These are phyloP conservation scores for Simplicillium sp. DNA, from an alignment of 2,329 filamentous ascomycete genomes.

Conservation along the genomic window DNA sequence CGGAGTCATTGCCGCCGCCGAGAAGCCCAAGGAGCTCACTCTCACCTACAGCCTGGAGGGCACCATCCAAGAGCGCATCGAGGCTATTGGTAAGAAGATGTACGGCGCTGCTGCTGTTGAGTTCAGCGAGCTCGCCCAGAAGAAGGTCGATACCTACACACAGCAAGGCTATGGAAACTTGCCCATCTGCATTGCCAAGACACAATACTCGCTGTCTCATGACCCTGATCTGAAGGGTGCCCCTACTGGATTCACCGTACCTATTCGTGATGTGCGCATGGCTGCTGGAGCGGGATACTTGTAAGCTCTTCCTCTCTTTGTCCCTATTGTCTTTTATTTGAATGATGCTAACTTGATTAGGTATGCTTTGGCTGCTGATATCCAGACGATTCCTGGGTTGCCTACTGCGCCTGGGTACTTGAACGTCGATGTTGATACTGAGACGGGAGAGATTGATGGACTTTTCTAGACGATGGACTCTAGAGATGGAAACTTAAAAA, in stretches of 20 bases:
- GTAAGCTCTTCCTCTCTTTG: conserved; percentile 45
- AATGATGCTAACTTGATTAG: conserved; percentile 34
- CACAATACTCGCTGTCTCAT: conserved; percentile 92
- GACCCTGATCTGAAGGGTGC: conserved; percentile 92
- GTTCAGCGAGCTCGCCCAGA: conserved; percentile 87
- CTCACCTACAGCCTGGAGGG: conserved; percentile 77
- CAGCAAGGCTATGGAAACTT: conserved; percentile 86
- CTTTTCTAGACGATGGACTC: conserved; percentile 64
- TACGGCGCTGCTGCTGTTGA: conserved; percentile 86
- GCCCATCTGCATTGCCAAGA: conserved; percentile 96
- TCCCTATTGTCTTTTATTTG: background rate
- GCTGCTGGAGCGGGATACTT: conserved; percentile 90
- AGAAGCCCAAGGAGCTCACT: conserved; percentile 79
- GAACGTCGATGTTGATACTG: conserved; percentile 76
- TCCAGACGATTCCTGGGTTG: conserved; percentile 94
- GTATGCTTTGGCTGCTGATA: conserved; percentile 91
- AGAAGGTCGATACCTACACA: conserved; percentile 93
- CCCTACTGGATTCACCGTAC: conserved; percentile 86
- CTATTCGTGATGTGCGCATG: conserved; percentile 87
- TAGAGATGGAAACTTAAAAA: background rate
- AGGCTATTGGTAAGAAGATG: conserved; percentile 84
- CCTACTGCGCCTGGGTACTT: conserved; percentile 93
- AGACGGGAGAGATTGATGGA: conserved; percentile 80
- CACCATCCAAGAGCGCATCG: conserved; percentile 79
- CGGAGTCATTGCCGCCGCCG: conserved; percentile 72